Base-by-base conservation (phyloP, 495 filamentous ascomycete species). In the Hypomontagnella submonticulosa region DNA sequence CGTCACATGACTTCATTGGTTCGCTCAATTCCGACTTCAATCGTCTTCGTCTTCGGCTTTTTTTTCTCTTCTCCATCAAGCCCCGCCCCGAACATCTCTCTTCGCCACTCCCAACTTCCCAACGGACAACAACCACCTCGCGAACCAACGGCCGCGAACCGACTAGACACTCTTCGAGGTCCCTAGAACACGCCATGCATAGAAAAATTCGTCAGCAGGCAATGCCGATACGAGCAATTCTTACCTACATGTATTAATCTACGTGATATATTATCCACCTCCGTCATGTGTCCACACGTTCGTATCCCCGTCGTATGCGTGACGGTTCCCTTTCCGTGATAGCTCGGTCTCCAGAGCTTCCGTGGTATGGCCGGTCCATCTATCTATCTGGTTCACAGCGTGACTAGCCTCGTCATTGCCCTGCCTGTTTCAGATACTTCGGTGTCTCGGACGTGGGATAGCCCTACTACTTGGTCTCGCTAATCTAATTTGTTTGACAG, bases 1-100 rank as follows among this genome's bases (percentile, higher is more conserved):
- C 37, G 15, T 59, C 54, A 63, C 38, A 51, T 56, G 50, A 60
- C 23, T 37, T 18, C n/a, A 43, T 34, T 43, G 15, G 20, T 62
- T 32, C 40, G 57, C 59, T 63, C 33, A 68, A 68, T 63, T 38
- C 60, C 54, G 37, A 63, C 66, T 63, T 69, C 59, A 63, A 30
- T 53, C 27, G 30, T 43, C 37, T 4, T 18, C 4, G 7, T 33
- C 37, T 47, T 55, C n/a, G 33, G 3, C 19, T 27, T n/a, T 32
- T 30, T 9, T 47, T 13, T 9, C 1, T 18, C 18, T 37, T 51
- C 6, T 16, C 34, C 11, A 1, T 60, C n/a, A n/a, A n/a, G n/a
- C n/a, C n/a, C n/a, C n/a, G 23, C 23, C 23, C 23, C 23, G 23
- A 27, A 27, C 23, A 27, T 27, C 23, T 27, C 23, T 6, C 13